Evolutionary conservation across 2,329 filamentous ascomycete genomes (phyloP).

Genomic region (Penicillium sp.): DNA sequence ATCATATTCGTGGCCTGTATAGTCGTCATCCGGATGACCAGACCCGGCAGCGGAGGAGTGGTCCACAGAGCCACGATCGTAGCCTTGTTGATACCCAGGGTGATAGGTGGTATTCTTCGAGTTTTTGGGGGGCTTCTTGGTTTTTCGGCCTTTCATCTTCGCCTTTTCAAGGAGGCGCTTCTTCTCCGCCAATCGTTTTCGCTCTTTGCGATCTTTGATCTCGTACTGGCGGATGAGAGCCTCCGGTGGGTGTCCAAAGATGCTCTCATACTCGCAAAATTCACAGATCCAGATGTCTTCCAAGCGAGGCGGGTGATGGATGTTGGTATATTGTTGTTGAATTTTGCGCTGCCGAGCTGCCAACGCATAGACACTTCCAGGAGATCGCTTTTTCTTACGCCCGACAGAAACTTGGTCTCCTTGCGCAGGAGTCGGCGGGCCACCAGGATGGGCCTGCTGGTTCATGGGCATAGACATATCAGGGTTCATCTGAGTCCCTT

Average conservation of each 20-base stretch:
- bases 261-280: slow-evolving; percentile 95
- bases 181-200: slow-evolving; percentile 80
- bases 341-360: slow-evolving; percentile 73
- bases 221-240: slow-evolving; percentile 89
- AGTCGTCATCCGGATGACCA: slow-evolving; percentile 46
- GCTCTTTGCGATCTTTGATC: slow-evolving; percentile 81
- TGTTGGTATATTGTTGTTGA: slow-evolving; percentile 70
- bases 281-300: slow-evolving; percentile 93
- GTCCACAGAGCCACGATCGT: slow-evolving; percentile 37
- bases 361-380: slow-evolving; percentile 64
- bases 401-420: slow-evolving; percentile 45
- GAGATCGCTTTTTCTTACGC: slow-evolving; percentile 60
- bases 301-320: slow-evolving; percentile 61
- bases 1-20: slow-evolving; percentile 46
- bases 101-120: slow-evolving; percentile 43
- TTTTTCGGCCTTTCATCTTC: slow-evolving; percentile 86
- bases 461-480: slow-evolving; percentile 37
- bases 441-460: slow-evolving; percentile 27
- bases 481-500: slow-evolving; percentile 53
- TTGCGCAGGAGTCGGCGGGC: slow-evolving; percentile 29
- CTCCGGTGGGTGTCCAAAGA: slow-evolving; percentile 80
- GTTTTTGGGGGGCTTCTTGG: slow-evolving; percentile 72
- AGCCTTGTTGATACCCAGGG: slow-evolving; percentile 34
- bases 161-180: slow-evolving; percentile 81
- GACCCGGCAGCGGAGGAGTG: slow-evolving; percentile 36